phyloP scores from a whole-genome alignment of 257 asterid genomes.

The Solanum chiquidenum region DNA sequence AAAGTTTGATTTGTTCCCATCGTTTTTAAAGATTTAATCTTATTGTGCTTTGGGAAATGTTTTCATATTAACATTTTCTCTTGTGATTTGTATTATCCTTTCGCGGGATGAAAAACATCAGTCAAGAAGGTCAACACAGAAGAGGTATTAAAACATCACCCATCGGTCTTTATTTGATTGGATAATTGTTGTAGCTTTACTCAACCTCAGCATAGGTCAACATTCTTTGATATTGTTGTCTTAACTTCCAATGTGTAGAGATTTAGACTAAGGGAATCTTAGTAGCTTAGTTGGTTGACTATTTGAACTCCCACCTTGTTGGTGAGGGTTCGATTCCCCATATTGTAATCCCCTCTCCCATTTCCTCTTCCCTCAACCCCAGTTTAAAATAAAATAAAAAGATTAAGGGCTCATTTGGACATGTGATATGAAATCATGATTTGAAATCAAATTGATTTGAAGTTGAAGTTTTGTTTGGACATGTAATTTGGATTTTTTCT shows the following conservation, averaged over 20 bases:
- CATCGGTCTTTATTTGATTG: neutral
- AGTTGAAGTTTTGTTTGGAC: neutral
- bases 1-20: conserved; percentile 1
- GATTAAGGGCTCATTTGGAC: neutral
- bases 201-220: conserved; percentile 1
- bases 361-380: neutral
- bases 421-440: neutral
- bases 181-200: neutral
- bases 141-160: conserved; percentile 41
- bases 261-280: neutral
- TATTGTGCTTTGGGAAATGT: neutral
- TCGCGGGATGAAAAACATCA: conserved; percentile 26
- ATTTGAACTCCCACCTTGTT: neutral
- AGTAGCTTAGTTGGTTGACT: neutral
- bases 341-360: neutral
- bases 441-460: neutral
- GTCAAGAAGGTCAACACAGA: conserved; percentile 70
- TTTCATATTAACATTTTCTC: neutral
- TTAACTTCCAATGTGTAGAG: neutral
- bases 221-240: neutral
- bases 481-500: neutral
- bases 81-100: conserved; percentile 2
- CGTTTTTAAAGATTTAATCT: neutral
- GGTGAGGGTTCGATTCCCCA: neutral
- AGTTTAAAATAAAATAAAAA: neutral